These are phyloP conservation scores for Pistacia atlantica DNA, from an alignment of 345 rosid genomes.

Conservation along the genomic window DNA sequence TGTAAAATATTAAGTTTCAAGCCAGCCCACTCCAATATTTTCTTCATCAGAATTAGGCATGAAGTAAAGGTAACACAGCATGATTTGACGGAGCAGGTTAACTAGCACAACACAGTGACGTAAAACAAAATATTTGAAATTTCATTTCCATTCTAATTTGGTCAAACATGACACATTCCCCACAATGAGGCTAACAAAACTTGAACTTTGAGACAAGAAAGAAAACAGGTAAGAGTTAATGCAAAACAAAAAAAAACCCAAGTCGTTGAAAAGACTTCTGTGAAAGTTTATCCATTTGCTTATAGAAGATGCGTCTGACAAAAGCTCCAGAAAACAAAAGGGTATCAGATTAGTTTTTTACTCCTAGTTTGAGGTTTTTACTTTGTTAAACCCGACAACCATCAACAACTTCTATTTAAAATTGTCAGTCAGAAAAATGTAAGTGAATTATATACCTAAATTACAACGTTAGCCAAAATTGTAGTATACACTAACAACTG, in stretches of 20 bases:
- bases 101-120: no score
- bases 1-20: constrained; percentile 5
- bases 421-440: neutral
- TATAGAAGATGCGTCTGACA: no score
- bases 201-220: neutral
- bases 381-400: neutral
- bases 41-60: neutral
- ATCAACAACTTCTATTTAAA: neutral
- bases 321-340: no score
- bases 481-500: neutral
- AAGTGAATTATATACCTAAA: neutral
- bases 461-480: neutral
- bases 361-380: neutral
- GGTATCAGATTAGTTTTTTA: no score
- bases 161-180: neutral
- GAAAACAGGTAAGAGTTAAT: no score
- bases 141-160: neutral
- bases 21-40: neutral
- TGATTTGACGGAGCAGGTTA: no score
- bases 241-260: no score
- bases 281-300: no score
- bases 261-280: no score
- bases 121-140: neutral
- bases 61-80: neutral
- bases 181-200: neutral